phyloP scores from a whole-genome alignment of 169 alveolate genomes.

The Cryptosporidium ryanae region DNA sequence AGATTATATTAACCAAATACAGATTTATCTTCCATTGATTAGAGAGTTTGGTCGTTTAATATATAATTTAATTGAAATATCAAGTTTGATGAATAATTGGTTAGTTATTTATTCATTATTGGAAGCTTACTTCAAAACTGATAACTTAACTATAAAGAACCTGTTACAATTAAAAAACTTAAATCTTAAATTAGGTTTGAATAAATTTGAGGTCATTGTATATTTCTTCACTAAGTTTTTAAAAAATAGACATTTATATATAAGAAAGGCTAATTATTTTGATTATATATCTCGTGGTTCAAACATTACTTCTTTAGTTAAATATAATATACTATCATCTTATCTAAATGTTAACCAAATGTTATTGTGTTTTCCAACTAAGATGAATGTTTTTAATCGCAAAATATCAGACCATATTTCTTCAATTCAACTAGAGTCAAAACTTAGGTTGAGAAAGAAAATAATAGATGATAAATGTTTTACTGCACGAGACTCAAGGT shows the following conservation, averaged over 20 bases:
- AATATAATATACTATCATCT: background rate
- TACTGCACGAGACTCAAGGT: background rate
- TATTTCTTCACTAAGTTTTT: background rate
- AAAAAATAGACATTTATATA: background rate
- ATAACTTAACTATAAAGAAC: background rate
- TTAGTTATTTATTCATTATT: background rate
- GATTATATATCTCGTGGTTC: background rate
- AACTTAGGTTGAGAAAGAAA: constrained; percentile 6
- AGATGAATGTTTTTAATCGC: background rate
- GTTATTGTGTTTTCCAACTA: background rate
- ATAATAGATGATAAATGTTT: background rate
- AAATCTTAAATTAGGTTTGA: background rate
- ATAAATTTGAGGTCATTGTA: background rate
- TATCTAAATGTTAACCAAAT: background rate
- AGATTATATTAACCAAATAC: background rate
- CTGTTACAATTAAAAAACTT: constrained; percentile 7
- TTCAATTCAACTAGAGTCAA: constrained; percentile 30
- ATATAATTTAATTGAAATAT: background rate
- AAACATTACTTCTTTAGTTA: background rate
- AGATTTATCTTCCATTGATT: constrained; percentile 14
- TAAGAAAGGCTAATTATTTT: background rate
- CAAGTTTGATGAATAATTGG: constrained; percentile 49
- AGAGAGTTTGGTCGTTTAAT: constrained; percentile 2
- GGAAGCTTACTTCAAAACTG: background rate
- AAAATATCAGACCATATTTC: constrained; percentile 16